Evolutionary conservation across 2,329 filamentous ascomycete species (phyloP).

Genomic region (Trichophyton simii): DNA sequence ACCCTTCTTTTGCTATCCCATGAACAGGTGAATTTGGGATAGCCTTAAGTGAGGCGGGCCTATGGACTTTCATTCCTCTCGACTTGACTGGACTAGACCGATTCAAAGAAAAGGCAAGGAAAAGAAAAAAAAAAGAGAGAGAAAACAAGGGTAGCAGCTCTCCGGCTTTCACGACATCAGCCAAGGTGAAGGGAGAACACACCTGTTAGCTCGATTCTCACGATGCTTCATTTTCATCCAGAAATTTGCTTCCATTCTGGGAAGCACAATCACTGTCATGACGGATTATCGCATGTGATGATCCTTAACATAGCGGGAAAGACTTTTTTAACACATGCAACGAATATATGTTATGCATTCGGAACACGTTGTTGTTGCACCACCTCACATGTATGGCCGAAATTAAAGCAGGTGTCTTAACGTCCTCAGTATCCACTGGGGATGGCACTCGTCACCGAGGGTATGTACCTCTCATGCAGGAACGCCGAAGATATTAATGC

Average conservation of each 20-base stretch:
- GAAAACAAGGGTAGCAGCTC: background rate
- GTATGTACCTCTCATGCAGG: background rate
- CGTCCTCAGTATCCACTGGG: background rate
- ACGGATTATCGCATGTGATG: background rate
- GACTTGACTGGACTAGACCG: background rate
- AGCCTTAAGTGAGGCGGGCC: conserved; percentile 1
- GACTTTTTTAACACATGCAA: background rate
- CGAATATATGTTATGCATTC: conserved; percentile 1
- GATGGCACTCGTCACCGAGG: background rate
- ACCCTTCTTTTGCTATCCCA: background rate
- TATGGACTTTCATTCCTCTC: background rate
- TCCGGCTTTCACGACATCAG: background rate
- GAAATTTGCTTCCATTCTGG: background rate
- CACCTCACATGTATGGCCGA: background rate
- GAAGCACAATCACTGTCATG: background rate
- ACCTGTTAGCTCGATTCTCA: background rate
- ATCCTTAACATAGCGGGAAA: background rate
- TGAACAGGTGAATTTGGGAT: background rate
- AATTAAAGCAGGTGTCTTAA: background rate
- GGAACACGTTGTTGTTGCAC: conserved; percentile 5
- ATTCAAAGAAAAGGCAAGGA: background rate
- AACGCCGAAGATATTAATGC: background rate
- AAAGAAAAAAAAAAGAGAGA: background rate
- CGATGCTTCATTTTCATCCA: background rate
- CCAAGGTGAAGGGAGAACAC: background rate